These are phyloP conservation scores for Kwoniella shivajii DNA, from an alignment of 1,284 basidiomycete genomes.

Conservation along the genomic window DNA sequence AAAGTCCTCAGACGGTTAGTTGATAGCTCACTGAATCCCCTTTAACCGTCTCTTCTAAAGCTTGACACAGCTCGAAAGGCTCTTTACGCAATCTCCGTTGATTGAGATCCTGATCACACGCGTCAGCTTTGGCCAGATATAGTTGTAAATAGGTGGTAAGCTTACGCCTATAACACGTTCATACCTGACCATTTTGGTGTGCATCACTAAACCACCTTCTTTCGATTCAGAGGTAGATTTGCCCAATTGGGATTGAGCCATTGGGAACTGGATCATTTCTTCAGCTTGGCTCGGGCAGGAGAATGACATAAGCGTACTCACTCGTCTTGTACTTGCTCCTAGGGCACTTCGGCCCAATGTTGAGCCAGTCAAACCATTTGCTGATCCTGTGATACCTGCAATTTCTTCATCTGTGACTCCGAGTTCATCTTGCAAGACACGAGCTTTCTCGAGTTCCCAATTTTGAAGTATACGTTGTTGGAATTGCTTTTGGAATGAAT, in stretches of 20 bases:
- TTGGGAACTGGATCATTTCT: conserved; percentile 33
- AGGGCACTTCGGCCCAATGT: conserved; percentile 37
- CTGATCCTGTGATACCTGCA: conserved; percentile 26
- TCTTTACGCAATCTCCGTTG: conserved; percentile 40
- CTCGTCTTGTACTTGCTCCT: conserved; percentile 37
- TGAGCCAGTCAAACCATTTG: conserved; percentile 25
- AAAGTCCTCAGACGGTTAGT: conserved; percentile 1
- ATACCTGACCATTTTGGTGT: conserved; percentile 94
- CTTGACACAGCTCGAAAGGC: conserved; percentile 40
- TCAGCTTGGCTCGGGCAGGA: background rate
- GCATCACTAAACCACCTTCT: conserved; percentile 60
- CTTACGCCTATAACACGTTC: conserved; percentile 78
- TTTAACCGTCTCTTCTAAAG: conserved; percentile 41
- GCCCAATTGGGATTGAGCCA: conserved; percentile 36
- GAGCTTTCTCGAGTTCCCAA: conserved; percentile 49
- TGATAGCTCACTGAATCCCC: conserved; percentile 30
- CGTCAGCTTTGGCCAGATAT: background rate
- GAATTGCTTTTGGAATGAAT: conserved; percentile 49
- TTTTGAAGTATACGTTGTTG: conserved; percentile 45
- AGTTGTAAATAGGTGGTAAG: background rate
- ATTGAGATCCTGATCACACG: conserved; percentile 39
- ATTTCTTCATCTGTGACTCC: conserved; percentile 52
- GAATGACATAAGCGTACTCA: conserved; percentile 7
- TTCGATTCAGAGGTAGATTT: conserved; percentile 34
- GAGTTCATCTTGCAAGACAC: conserved; percentile 50